Percentiles rank a stretch among this genome's conserved stretches.
These are phyloP conservation scores for Apophysomyces variabilis DNA, from an alignment of 371 early-diverging fungal species.

Conservation along the genomic window DNA sequence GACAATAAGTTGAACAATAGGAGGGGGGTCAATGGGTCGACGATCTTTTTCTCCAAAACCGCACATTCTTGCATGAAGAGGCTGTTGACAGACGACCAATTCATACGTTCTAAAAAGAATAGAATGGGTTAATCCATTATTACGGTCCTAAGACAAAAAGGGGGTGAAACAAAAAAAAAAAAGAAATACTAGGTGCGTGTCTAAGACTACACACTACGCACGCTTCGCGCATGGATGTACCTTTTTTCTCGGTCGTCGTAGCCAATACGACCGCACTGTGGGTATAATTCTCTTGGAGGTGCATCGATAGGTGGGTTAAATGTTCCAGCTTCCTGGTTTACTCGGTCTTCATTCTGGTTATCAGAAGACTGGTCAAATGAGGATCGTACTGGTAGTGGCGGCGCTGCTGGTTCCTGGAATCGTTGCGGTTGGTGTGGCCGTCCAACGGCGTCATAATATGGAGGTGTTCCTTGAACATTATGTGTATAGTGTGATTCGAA, in stretches of 20 bases:
- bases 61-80: conserved; percentile 83
- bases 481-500: conserved; percentile 1
- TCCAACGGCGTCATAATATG: conserved; percentile 5
- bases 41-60: conserved; percentile 85
- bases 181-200: not conserved
- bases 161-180: not conserved
- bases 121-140: not conserved
- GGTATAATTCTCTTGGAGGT: not conserved
- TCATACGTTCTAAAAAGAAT: conserved; percentile 50
- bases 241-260: conserved; percentile 33
- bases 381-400: not conserved
- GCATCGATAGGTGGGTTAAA: not conserved
- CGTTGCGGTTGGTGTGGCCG: conserved; percentile 8
- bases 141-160: too few species aligned
- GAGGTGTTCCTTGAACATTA: not conserved
- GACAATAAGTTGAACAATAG: conserved; percentile 65
- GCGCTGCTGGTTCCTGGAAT: conserved; percentile 7
- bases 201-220: not conserved
- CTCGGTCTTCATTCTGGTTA: not conserved
- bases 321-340: not conserved
- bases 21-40: conserved; percentile 73
- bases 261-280: conserved; percentile 15
- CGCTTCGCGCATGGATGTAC: conserved; percentile 6
- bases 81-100: conserved; percentile 72
- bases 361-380: not conserved